Evolutionary conservation across 129 eudicot species (phyloP).

Genomic region (Erigeron canadensis): DNA sequence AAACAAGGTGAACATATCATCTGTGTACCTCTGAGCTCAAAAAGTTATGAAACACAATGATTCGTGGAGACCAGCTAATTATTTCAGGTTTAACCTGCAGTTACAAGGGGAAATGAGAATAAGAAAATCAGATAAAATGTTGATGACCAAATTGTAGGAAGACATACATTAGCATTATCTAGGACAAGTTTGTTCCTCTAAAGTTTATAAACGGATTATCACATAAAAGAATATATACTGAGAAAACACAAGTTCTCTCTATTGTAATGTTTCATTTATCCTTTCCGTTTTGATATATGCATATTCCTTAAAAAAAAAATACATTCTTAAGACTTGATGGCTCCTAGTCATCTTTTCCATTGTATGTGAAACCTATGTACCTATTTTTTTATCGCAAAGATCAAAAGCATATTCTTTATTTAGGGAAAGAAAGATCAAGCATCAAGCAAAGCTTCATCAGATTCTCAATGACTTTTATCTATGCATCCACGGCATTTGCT

Average conservation of each 20-base stretch:
- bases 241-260: neutral
- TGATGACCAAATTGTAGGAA: constrained; percentile 13
- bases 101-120: constrained; percentile 5
- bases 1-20: constrained; percentile 12
- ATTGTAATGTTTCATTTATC: constrained; percentile 11
- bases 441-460: no score
- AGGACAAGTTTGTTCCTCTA: neutral
- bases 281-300: no score
- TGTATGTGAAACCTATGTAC: no score
- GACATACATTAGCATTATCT: constrained; percentile 5
- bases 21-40: constrained; percentile 74
- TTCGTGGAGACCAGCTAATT: constrained; percentile 88
- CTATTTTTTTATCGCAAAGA: no score
- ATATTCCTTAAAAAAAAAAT: no score
- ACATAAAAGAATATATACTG: neutral
- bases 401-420: no score
- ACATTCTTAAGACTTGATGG: no score
- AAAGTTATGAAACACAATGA: constrained; percentile 72
- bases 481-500: neutral
- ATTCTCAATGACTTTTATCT: no score
- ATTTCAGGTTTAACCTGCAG: constrained; percentile 90
- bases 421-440: no score
- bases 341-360: no score
- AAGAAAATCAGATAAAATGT: constrained; percentile 2
- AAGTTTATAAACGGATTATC: neutral